phyloP scores from a whole-genome alignment of 169 alveolate species.

The Cardiosporidium cionae region DNA sequence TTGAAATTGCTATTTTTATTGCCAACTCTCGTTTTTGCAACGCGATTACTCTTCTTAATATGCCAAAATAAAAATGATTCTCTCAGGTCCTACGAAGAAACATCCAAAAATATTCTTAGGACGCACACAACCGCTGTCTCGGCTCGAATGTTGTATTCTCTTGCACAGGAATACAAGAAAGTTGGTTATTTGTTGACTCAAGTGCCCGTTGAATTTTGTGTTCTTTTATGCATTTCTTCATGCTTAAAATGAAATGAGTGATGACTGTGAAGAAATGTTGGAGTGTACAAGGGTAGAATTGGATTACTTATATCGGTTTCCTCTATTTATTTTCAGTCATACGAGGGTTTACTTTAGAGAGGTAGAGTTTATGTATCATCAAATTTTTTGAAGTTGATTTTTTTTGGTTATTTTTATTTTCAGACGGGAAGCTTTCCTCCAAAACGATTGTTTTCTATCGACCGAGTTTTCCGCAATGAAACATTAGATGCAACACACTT shows the following conservation, averaged over 20 bases:
- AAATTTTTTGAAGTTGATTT: background rate
- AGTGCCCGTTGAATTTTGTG: too few species aligned
- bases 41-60: too few species aligned
- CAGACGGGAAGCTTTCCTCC: conserved; percentile 56
- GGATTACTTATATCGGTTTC: background rate
- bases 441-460: conserved; percentile 93
- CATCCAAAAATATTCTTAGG: conserved; percentile 70
- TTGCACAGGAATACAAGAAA: conserved; percentile 82
- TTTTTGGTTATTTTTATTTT: background rate
- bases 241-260: too few species aligned
- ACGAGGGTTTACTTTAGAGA: background rate
- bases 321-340: background rate
- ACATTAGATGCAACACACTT: conserved; percentile 97
- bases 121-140: conserved; percentile 99
- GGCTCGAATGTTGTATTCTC: conserved; percentile 80
- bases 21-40: too few species aligned
- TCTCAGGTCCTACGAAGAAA: conserved; percentile 37
- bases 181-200: conserved; percentile 25
- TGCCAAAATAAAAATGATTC: too few species aligned
- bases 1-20: too few species aligned
- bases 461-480: conserved; percentile 98
- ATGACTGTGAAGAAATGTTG: background rate
- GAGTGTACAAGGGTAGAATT: background rate
- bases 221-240: too few species aligned
- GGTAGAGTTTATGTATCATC: background rate